Percentiles rank a stretch among this genome's conserved stretches.
Conservation (phyloP, 805 yeast genomes). For the Gaillardinia entomophila region DNA sequence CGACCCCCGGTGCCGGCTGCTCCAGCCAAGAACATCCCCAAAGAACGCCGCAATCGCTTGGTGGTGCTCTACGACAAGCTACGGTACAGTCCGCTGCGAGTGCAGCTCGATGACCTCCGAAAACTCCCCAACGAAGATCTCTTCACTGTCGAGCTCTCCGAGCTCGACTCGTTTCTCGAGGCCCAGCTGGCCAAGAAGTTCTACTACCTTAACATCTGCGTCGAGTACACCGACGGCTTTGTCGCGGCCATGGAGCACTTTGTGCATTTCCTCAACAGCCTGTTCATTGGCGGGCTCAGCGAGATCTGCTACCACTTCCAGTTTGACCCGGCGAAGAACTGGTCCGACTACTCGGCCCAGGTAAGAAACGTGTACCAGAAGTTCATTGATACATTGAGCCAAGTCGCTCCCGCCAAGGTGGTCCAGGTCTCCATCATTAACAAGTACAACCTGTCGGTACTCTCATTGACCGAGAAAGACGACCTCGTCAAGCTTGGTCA, state of each 20-base stretch:
- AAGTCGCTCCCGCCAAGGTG: slow-evolving; percentile 21
- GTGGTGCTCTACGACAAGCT: slow-evolving; percentile 22
- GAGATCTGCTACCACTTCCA: slow-evolving; percentile 31
- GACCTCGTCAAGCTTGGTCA: slow-evolving; percentile 27
- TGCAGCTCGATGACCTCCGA: slow-evolving; percentile 17
- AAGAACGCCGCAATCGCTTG: too few relatives aligned
- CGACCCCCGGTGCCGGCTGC: too few relatives aligned
- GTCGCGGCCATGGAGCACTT: too few relatives aligned
- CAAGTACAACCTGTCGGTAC: slow-evolving; percentile 29
- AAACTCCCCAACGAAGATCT: slow-evolving; percentile 10
- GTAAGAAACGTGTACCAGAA: slow-evolving; percentile 19
- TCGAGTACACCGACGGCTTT: slow-evolving; percentile 27
- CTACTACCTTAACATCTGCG: slow-evolving; percentile 20
- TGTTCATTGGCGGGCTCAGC: slow-evolving; percentile 8
- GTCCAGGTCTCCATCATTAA: slow-evolving; percentile 33
- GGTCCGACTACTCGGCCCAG: slow-evolving; percentile 21
- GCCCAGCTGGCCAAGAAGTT: slow-evolving; percentile 7
- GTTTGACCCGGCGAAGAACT: slow-evolving; percentile 24
- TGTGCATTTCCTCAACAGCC: slow-evolving; percentile 13
- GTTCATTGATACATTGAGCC: slow-evolving; percentile 17
- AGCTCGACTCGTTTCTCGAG: slow-evolving; percentile 10
- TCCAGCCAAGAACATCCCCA: too few relatives aligned
- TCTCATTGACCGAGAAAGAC: slow-evolving; percentile 26
- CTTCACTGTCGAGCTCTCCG: slow-evolving; percentile 12
- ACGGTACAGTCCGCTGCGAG: slow-evolving; percentile 18